A percentile compares a stretch with the other conserved stretches of the same genome.
Evolutionary conservation across 2,329 filamentous ascomycete genomes (phyloP).

Genomic region (Arthrinium puccinioides): DNA sequence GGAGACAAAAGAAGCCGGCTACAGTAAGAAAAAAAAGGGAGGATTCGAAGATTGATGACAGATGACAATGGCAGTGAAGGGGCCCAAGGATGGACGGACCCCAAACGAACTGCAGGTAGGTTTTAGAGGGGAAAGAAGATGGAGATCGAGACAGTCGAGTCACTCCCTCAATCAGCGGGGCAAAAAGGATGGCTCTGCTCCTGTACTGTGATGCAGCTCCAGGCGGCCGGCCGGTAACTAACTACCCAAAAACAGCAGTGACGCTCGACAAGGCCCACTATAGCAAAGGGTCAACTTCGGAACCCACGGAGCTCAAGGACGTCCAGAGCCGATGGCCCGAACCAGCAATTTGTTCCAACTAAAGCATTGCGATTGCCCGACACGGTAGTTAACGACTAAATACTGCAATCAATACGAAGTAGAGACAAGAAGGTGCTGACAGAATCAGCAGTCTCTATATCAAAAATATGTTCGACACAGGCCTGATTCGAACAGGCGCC

Average conservation of each 20-base stretch:
- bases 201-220: neutral
- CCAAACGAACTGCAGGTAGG: slow-evolving; percentile 14
- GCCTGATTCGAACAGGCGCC: slow-evolving; percentile 20
- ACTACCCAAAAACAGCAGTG: neutral
- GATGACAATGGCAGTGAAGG: slow-evolving; percentile 9
- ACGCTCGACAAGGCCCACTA: neutral
- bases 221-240: neutral
- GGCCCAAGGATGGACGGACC: slow-evolving; percentile 21
- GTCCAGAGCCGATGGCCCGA: neutral
- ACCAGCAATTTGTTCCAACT: neutral
- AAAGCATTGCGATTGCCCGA: neutral
- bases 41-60: neutral
- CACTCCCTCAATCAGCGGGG: slow-evolving; percentile 1
- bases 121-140: slow-evolving; percentile 9
- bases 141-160: neutral
- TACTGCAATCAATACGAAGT: too few relatives aligned
- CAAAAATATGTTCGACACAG: slow-evolving; percentile 12
- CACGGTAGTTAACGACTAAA: neutral
- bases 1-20: neutral
- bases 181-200: neutral
- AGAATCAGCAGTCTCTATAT: too few relatives aligned
- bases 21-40: neutral
- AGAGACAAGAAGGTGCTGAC: too few relatives aligned
- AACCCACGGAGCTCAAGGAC: neutral
- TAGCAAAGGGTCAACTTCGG: neutral